Evolutionary conservation across 2,329 filamentous ascomycete genomes (phyloP), one percentile per base, ranked within the genome.

Genomic region (Herpotrichia juniperi): DNA sequence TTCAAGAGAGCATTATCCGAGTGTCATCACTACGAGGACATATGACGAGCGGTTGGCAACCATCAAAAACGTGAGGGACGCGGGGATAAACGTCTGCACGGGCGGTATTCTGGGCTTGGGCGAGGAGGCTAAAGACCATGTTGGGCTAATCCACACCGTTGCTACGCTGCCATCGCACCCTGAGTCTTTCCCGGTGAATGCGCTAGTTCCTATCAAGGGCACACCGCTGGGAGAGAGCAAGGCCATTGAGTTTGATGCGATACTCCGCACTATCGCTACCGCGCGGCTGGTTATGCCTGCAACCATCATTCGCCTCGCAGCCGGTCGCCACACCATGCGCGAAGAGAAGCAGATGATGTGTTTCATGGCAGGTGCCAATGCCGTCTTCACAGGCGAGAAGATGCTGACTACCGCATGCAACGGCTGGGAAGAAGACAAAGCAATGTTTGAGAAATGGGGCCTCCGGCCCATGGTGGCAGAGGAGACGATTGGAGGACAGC

Each of bases 331-430:
- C 71, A 90, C 87, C 11, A 88, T 96, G 83, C 83, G 84, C 3
- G 92, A 96, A 76, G 91, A 94, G 75, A 88, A 96, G 78, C 92
- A 96, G 76, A 87, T 91, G 12, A 72, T 93, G 59, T 96, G 91
- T 74, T 96, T 96, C 77, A 87, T 90, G 83, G 91, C 91, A 0
- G 92, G 92, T 12, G 92, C 92, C 1, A 96, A 96, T 65, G 92
- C 92, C n/a, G 88, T 96, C 28, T 96, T 96, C 70, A 96, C 92
- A 0, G 92, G 92, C 8, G 92, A 96, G 78, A 96, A 93, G 81
- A 96, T 96, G 92, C 74, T 96, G 75, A 96, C 92, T 4, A 96
- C 92, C 0, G 90, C 92, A 51, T 96, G 91, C 71, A 93, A 91
- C 62, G 90, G 91, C 25, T 96, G 90, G 90, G 91, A 94, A 57